Conservation (phyloP, 1,139 yeast genomes). For the Yamadazyma siamensis region DNA sequence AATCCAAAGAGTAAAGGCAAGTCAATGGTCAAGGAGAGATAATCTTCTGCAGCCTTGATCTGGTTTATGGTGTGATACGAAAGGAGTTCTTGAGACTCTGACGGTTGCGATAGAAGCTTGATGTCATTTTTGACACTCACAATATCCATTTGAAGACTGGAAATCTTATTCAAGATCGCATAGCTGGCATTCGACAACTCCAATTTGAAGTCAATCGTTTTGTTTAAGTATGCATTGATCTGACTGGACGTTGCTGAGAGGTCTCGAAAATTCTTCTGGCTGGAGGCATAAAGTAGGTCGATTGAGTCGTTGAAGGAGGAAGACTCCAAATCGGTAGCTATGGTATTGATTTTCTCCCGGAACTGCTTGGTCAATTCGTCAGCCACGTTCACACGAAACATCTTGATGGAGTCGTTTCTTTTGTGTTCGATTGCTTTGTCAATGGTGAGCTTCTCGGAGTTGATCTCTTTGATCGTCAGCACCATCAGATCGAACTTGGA, state of each 20-base stretch:
- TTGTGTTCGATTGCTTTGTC: conserved; percentile 32
- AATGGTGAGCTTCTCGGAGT: conserved; percentile 24
- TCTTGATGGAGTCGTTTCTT: conserved; percentile 32
- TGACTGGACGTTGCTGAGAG: background rate
- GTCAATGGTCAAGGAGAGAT: conserved; percentile 59
- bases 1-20: conserved; percentile 81
- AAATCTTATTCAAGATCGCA: conserved; percentile 29
- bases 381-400: conserved; percentile 20
- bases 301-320: conserved; percentile 4
- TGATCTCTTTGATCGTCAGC: conserved; percentile 22
- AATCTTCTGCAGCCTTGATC: conserved; percentile 42
- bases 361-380: conserved; percentile 3
- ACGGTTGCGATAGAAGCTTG: conserved; percentile 17
- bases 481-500: conserved; percentile 41
- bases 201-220: conserved; percentile 20
- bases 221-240: conserved; percentile 4
- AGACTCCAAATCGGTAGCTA: conserved; percentile 9
- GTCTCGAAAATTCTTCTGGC: conserved; percentile 2
- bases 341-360: conserved; percentile 2
- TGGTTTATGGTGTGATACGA: conserved; percentile 23
- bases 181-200: conserved; percentile 23
- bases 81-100: conserved; percentile 2
- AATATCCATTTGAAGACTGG: conserved; percentile 38
- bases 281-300: background rate
- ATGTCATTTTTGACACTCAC: conserved; percentile 33